phyloP scores from a whole-genome alignment of 192 early-diverging fungal genomes.

The Powellomyces hirtus region DNA sequence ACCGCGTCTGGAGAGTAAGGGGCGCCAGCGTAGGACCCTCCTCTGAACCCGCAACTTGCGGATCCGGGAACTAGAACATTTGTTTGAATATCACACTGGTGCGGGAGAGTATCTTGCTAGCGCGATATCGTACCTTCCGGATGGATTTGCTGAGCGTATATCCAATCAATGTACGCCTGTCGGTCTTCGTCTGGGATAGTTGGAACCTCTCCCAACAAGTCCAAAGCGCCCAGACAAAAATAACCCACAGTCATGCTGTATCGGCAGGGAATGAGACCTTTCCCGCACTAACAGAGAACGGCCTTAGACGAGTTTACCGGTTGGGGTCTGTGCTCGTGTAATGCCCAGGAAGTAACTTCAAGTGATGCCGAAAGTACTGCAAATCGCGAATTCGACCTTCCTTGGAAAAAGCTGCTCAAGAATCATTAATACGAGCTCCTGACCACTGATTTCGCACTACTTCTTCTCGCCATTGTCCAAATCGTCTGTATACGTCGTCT shows the following conservation, averaged over 20 bases:
- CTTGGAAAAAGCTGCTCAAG: neutral
- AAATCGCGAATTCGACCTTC: constrained; percentile 41
- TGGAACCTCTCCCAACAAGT: constrained; percentile 72
- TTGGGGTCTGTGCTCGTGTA: constrained; percentile 70
- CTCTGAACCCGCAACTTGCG: constrained; percentile 62
- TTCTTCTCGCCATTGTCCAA: neutral
- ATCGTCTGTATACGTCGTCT: neutral
- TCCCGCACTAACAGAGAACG: neutral
- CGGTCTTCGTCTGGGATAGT: constrained; percentile 49
- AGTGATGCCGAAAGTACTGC: constrained; percentile 67
- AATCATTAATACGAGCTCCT: neutral
- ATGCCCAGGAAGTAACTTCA: constrained; percentile 70
- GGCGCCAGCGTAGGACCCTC: constrained; percentile 65
- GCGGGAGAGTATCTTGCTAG: too few species aligned
- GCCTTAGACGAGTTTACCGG: constrained; percentile 48
- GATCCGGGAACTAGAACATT: too few species aligned
- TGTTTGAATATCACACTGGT: too few species aligned
- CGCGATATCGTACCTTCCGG: too few species aligned
- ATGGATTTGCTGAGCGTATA: constrained; percentile 86
- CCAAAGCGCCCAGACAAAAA: constrained; percentile 79
- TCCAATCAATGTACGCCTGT: constrained; percentile 85
- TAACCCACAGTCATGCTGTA: constrained; percentile 83
- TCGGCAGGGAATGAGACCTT: neutral
- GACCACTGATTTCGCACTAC: neutral
- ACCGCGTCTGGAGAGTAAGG: constrained; percentile 35